Evolutionary conservation across 306 rosid species (phyloP), one percentile per base, ranked within the genome.

Genomic region (Prunus dulcis): DNA sequence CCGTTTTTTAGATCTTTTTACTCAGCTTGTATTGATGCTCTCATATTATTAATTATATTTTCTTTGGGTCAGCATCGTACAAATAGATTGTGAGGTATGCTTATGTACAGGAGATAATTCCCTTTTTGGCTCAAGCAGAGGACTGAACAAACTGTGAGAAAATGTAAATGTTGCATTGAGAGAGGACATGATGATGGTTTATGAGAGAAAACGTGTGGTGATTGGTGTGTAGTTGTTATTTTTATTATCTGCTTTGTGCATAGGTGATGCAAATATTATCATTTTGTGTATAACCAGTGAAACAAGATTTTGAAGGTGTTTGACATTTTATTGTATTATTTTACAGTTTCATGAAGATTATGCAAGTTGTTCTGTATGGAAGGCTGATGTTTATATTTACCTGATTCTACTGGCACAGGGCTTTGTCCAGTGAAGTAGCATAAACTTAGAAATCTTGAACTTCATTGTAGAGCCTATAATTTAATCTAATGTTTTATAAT

Each of bases 1-100:
- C 52, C 17, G 12, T 72, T 3, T 63, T 72, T 22, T 20, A 13
- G 49, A 71, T 71, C 27, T 41, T 64, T 51, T 45, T 66, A 56
- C 50, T 63, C 6, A 63, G 65, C 27, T 41, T 64, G 18, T 78
- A 18, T 71, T 63, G 27, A 32, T 71, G 75, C 46, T 46, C 38
- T 63, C 17, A 51, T 53, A 50, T 53, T 76, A 15, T 32, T 23
- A 8, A 11, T 34, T 64, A 47, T 52, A 41, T 55, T 65, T 20
- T 61, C 58, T 46, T 43, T 55, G 30, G 27, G 19, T n/a, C 0
- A 27, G 11, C 17, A 3, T 56, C 61, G 41, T 56, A 19, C n/a
- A 19, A 18, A 47, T 66, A 66, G 27, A 6, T 9, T 64, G n/a
- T 45, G 53, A 41, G 53, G 52, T 52, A 52, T 52, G 71, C 23